A percentile compares a stretch with the other conserved stretches of the same genome.
Evolutionary conservation across 2,329 filamentous ascomycete genomes (phyloP).

Genomic region (Fusarium sp.): DNA sequence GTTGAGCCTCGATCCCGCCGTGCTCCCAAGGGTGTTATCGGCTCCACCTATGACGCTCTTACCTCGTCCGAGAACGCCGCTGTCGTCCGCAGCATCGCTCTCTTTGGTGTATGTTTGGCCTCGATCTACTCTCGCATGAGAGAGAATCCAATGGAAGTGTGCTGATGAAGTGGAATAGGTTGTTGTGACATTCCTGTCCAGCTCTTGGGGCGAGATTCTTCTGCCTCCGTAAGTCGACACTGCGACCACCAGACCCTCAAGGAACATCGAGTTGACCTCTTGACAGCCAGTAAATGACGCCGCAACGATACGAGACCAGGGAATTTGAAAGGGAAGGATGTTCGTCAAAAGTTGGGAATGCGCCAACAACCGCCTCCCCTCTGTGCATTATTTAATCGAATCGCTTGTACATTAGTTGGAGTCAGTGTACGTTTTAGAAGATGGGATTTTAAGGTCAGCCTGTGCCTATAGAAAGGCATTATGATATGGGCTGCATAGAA

Average conservation of each 20-base stretch:
- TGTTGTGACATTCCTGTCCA: slow-evolving; percentile 74
- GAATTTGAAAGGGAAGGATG: not conserved
- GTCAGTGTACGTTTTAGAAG: slow-evolving; percentile 46
- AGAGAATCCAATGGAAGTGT: not conserved
- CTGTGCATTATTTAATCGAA: slow-evolving; percentile 35
- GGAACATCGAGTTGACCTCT: slow-evolving; percentile 17
- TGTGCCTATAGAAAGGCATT: slow-evolving; percentile 28
- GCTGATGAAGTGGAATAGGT: slow-evolving; percentile 56
- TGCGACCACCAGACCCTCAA: not conserved
- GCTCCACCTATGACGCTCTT: slow-evolving; percentile 69
- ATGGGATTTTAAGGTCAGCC: slow-evolving; percentile 25
- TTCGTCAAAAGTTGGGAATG: slow-evolving; percentile 1
- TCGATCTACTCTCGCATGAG: too few relatives aligned
- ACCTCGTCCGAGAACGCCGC: slow-evolving; percentile 76
- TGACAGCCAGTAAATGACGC: slow-evolving; percentile 43
- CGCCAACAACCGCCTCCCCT: not conserved
- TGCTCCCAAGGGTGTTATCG: slow-evolving; percentile 64
- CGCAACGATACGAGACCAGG: slow-evolving; percentile 17
- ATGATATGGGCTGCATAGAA: slow-evolving; percentile 37
- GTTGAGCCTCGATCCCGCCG: slow-evolving; percentile 58
- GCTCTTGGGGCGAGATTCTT: slow-evolving; percentile 74
- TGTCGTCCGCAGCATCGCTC: slow-evolving; percentile 73
- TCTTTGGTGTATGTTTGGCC: slow-evolving; percentile 71
- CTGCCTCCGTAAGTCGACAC: slow-evolving; percentile 68
- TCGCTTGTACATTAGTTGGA: slow-evolving; percentile 47